Conservation (phyloP, 2,329 filamentous ascomycete genomes). For the Aspergillus viridinutans region DNA sequence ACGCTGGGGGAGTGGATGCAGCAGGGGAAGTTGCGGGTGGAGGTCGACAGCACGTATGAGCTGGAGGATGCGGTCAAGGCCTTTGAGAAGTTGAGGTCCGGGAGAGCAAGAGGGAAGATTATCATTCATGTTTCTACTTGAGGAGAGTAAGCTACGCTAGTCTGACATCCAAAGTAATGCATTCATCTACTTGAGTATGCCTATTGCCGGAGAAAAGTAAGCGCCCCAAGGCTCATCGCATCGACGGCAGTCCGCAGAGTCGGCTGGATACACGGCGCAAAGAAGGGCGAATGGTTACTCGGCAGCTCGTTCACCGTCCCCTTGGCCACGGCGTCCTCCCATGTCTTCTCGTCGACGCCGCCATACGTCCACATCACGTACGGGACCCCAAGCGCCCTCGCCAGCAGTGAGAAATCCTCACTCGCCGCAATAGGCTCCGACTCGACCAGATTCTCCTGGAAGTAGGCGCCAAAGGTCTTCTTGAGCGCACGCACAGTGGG, state of each 20-base stretch:
- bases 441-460: constrained; percentile 37
- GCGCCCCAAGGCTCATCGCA: constrained; percentile 48
- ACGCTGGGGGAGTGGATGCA: constrained; percentile 53
- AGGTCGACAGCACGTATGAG: constrained; percentile 53
- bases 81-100: constrained; percentile 55
- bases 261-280: constrained; percentile 54
- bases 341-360: constrained; percentile 46
- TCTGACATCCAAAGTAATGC: background rate
- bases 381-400: constrained; percentile 47
- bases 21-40: constrained; percentile 55
- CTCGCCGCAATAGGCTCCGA: constrained; percentile 44
- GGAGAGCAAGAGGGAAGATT: constrained; percentile 57
- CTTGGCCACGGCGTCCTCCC: constrained; percentile 47
- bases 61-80: constrained; percentile 56
- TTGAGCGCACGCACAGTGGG: constrained; percentile 41
- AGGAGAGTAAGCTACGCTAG: background rate
- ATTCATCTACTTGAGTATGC: background rate
- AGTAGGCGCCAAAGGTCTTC: constrained; percentile 44
- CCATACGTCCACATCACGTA: constrained; percentile 56
- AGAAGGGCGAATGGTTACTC: constrained; percentile 55
- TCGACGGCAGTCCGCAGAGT: constrained; percentile 51
- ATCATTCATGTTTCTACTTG: constrained; percentile 39
- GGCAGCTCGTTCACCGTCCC: constrained; percentile 48
- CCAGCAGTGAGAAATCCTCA: constrained; percentile 57
- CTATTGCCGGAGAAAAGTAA: constrained; percentile 33